Conservation (phyloP, 345 rosid genomes). For the Hevea brasiliensis region DNA sequence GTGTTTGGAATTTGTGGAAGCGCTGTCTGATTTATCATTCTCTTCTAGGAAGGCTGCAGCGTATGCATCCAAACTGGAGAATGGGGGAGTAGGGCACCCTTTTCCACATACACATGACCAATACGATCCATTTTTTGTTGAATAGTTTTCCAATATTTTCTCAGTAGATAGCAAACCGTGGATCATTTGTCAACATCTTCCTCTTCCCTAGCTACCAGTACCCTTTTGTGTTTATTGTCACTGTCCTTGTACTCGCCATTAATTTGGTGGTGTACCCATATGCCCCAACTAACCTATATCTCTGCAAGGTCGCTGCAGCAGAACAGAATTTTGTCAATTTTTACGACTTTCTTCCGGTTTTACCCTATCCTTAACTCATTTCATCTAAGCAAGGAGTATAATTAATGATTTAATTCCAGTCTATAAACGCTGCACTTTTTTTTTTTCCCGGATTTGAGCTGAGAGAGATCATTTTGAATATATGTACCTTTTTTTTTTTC, state of each 20-base stretch:
- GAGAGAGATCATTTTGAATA: too few species aligned
- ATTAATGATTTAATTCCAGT: too few species aligned
- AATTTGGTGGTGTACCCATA: neutral
- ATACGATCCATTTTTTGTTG: neutral
- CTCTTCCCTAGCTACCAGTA: too few species aligned
- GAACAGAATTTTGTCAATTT: neutral
- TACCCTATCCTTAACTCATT: too few species aligned
- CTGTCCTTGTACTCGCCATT: neutral
- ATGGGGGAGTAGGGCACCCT: neutral
- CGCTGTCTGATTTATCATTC: neutral
- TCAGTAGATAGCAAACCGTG: too few species aligned
- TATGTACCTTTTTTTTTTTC: too few species aligned
- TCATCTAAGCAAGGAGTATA: too few species aligned
- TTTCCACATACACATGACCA: too few species aligned
- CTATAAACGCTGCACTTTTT: too few species aligned
- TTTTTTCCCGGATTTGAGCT: too few species aligned
- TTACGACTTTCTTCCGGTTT: too few species aligned
- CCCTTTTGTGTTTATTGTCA: neutral
- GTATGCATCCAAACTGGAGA: too few species aligned
- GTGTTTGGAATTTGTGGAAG: neutral
- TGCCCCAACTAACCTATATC: neutral
- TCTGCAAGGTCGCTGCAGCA: neutral
- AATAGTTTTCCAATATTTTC: neutral
- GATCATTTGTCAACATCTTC: slow-evolving; percentile 1
- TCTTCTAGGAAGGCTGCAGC: neutral